Evolutionary conservation across 345 rosid genomes (phyloP).

Genomic region (Rubroshorea leprosula): DNA sequence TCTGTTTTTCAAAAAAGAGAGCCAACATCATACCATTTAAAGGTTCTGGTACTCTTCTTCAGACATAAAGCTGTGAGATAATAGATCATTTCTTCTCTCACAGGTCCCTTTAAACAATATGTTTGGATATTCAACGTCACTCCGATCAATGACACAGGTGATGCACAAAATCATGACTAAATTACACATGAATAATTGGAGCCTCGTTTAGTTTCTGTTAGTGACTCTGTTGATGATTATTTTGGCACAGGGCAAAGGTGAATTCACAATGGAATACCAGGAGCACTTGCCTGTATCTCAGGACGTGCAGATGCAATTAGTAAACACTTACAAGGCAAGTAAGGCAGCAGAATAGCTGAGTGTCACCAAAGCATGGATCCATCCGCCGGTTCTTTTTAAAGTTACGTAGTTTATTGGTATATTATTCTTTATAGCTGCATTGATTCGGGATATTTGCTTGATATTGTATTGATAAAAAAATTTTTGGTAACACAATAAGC

Average conservation of each 20-base stretch:
- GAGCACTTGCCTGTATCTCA: constrained; percentile 83
- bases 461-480: too few species aligned
- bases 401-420: background rate
- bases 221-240: too few species aligned
- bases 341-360: constrained; percentile 40
- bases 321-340: constrained; percentile 61
- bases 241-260: constrained; percentile 79
- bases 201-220: background rate
- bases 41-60: too few species aligned
- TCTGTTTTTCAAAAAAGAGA: too few species aligned
- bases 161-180: background rate
- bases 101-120: constrained; percentile 97
- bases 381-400: too few species aligned
- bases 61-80: too few species aligned
- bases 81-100: constrained; percentile 6
- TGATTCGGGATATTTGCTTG: too few species aligned
- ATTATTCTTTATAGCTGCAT: too few species aligned
- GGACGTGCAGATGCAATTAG: constrained; percentile 81
- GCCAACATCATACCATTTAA: too few species aligned
- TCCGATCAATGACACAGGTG: constrained; percentile 99
- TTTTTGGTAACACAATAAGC: too few species aligned
- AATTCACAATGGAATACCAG: constrained; percentile 98
- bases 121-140: constrained; percentile 97
- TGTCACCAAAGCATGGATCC: too few species aligned
- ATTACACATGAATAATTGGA: background rate